phyloP scores from a whole-genome alignment of 768 basidiomycete genomes.

The Lentinula edodes region DNA sequence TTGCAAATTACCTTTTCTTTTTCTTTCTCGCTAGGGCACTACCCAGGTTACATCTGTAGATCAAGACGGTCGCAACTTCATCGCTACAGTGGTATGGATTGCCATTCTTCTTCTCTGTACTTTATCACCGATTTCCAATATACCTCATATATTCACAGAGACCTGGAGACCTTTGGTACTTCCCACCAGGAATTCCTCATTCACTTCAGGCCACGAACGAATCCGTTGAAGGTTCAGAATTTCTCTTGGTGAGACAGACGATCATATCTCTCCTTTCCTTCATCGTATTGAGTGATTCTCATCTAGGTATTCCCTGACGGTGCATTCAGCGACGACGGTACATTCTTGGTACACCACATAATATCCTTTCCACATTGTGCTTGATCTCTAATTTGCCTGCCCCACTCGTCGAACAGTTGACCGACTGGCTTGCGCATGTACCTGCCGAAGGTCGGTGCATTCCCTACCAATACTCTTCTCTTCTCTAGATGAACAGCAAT shows the following conservation, averaged over 20 bases:
- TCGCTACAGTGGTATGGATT: slow-evolving; percentile 8
- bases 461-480: neutral
- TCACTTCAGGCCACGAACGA: slow-evolving; percentile 40
- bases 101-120: slow-evolving; percentile 1
- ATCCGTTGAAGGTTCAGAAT: slow-evolving; percentile 37
- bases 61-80: slow-evolving; percentile 9
- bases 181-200: slow-evolving; percentile 52
- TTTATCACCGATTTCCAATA: neutral
- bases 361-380: too few relatives aligned
- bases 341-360: neutral
- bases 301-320: neutral
- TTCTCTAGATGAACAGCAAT: neutral
- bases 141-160: slow-evolving; percentile 18
- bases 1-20: neutral
- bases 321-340: slow-evolving; percentile 16
- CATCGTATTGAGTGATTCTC: neutral
- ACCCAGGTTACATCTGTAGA: slow-evolving; percentile 14
- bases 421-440: slow-evolving; percentile 66
- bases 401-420: slow-evolving; percentile 21
- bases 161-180: slow-evolving; percentile 51
- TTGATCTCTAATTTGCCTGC: neutral
- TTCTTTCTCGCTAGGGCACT: slow-evolving; percentile 7
- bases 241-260: slow-evolving; percentile 44
- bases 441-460: slow-evolving; percentile 20
- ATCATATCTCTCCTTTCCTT: too few relatives aligned